Base-by-base conservation (phyloP, 768 basidiomycete genomes). In the Russula compacta region DNA sequence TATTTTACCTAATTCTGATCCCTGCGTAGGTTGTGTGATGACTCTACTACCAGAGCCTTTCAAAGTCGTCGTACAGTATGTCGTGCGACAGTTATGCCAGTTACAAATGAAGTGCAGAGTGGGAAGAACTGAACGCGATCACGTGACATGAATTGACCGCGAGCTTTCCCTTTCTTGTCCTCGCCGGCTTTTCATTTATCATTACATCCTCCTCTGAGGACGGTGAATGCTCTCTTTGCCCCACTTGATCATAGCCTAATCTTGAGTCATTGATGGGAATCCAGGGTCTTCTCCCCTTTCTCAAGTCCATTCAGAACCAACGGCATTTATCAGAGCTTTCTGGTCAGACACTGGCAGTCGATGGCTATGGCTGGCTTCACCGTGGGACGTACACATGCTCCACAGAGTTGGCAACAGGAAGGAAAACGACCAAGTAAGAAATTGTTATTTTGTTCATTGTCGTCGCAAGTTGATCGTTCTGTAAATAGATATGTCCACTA, bases 291-390 rank as follows among this genome's bases (percentile, higher is more conserved):
- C 75, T 98, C 38, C 90, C 93, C 36, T 81, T 95, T 29, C 82
- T 98, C 64, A 95, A 93, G 78, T 83, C 91, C 46, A 95, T 97
- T 40, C 91, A 95, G 69, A 82, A 80, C 57, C 82, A 80, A 60
- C 82, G 77, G 60, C 86, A 90, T 66, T 80, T 98, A 57, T 86
- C 84, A 3, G 89, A 94, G 59, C 92, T 87, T 69, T 73, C 82
- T 49, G 93, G 91, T 14, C 84, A 93, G 70, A 91, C 86, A 2
- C 74, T 98, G 39, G 95, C 91, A 0, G 86, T 98, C 43, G 95
- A 98, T 75, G 95, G 86, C 44, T 99, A 99, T 71, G 94, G 93
- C 59, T 94, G 92, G 92, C 76, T 95, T 42, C 92, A 94, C 69
- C 83, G 86, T 67, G 95, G 94, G 8, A 83, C 90, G 7, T 93